Evolutionary conservation across 2,329 filamentous ascomycete species (phyloP).

Genomic region (Rugonectria rugulosa): DNA sequence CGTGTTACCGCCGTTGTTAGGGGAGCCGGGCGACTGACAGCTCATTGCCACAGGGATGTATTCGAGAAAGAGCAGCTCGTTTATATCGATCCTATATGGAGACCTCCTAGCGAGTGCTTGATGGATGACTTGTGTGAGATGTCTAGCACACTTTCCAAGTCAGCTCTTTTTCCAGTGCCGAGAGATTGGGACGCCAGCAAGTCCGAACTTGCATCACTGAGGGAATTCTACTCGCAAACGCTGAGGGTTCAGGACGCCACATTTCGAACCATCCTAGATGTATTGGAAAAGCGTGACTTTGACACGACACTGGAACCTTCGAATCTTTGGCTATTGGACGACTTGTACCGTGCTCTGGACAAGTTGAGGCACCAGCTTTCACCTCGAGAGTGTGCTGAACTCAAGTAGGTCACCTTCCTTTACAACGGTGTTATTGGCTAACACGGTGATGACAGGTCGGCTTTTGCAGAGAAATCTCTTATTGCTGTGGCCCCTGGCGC

Average conservation of each 20-base stretch:
- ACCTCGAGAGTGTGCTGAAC: slow-evolving; percentile 19
- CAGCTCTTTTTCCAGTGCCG: slow-evolving; percentile 31
- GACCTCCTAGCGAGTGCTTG: slow-evolving; percentile 31
- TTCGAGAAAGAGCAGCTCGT: slow-evolving; percentile 35
- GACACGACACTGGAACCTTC: slow-evolving; percentile 27
- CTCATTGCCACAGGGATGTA: slow-evolving; percentile 1
- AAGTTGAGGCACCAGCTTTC: slow-evolving; percentile 29
- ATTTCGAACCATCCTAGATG: slow-evolving; percentile 25
- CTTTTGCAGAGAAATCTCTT: slow-evolving; percentile 26
- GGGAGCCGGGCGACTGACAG: background rate
- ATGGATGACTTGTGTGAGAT: slow-evolving; percentile 32
- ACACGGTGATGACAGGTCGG: background rate
- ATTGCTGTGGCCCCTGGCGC: slow-evolving; percentile 27
- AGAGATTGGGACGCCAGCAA: slow-evolving; percentile 34
- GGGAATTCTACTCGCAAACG: slow-evolving; percentile 33
- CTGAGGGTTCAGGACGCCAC: slow-evolving; percentile 28
- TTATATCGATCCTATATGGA: slow-evolving; percentile 34
- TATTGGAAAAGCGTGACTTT: slow-evolving; percentile 28
- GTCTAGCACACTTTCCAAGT: slow-evolving; percentile 33
- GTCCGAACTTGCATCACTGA: slow-evolving; percentile 29
- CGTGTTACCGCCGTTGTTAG: background rate
- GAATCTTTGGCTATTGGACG: slow-evolving; percentile 29
- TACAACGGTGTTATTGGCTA: background rate
- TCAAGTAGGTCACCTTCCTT: slow-evolving; percentile 17
- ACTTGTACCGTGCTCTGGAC: slow-evolving; percentile 29